phyloP scores from a whole-genome alignment of 2,329 filamentous ascomycete species.

The Colletotrichum sp. region DNA sequence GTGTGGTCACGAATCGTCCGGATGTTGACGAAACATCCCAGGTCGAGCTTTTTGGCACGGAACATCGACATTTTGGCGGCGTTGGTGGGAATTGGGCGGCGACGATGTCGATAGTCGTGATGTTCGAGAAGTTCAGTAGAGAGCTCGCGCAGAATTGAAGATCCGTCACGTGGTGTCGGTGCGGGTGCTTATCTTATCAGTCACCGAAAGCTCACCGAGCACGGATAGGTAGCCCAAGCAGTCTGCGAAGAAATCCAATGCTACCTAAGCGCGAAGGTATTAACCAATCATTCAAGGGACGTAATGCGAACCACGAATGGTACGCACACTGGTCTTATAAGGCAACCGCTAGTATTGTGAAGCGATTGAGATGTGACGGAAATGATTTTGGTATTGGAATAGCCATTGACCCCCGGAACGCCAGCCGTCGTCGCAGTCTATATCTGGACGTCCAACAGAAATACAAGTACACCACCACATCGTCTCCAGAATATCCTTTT shows the following conservation, averaged over 20 bases:
- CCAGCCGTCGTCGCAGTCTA: slow-evolving; percentile 10
- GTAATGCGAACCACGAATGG: background rate
- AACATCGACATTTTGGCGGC: slow-evolving; percentile 77
- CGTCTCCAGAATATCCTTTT: background rate
- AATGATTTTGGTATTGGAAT: slow-evolving; percentile 15
- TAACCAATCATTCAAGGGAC: background rate
- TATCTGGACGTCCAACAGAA: slow-evolving; percentile 4
- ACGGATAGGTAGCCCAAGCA: background rate
- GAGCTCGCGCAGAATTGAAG: background rate
- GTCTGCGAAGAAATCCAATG: background rate
- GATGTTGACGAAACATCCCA: slow-evolving; percentile 87
- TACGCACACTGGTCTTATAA: background rate
- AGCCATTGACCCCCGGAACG: slow-evolving; percentile 5
- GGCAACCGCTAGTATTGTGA: background rate
- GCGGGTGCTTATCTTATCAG: background rate
- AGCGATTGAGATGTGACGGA: background rate
- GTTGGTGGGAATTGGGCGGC: background rate
- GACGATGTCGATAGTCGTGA: background rate
- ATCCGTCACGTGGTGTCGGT: background rate
- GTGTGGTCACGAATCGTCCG: slow-evolving; percentile 92
- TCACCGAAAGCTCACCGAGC: background rate
- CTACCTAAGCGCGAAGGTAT: background rate
- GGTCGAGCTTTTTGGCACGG: slow-evolving; percentile 85
- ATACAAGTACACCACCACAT: slow-evolving; percentile 5
- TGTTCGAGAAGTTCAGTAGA: background rate